Conservation (phyloP, 257 asterid genomes). For the Solanum tarapatanum region DNA sequence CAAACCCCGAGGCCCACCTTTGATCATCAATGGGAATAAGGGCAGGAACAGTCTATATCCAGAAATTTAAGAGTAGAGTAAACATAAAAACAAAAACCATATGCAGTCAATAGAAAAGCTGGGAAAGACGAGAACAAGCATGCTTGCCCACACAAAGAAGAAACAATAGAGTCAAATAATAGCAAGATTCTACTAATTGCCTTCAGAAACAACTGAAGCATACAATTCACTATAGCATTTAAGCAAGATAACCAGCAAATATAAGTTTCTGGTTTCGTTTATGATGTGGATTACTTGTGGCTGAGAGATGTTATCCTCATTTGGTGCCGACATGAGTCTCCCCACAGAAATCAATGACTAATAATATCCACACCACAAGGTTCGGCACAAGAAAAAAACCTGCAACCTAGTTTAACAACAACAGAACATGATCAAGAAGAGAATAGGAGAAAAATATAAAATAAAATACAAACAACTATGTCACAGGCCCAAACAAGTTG, state of each 20-base stretch:
- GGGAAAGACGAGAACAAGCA: neutral
- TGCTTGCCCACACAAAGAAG: neutral
- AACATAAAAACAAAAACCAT: neutral
- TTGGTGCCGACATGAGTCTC: conserved; percentile 31
- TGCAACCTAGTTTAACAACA: neutral
- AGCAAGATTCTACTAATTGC: neutral
- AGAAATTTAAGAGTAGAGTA: neutral
- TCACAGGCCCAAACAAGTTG: neutral
- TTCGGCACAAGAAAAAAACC: neutral
- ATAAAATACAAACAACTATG: neutral
- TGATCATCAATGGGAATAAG: neutral
- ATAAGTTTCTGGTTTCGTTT: neutral
- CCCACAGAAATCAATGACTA: neutral
- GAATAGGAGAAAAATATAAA: neutral
- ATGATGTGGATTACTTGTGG: conserved; percentile 35
- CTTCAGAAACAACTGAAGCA: neutral
- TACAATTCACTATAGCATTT: neutral
- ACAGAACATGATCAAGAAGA: neutral
- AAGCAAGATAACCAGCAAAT: neutral
- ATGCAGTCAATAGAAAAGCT: neutral
- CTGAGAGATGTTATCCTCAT: conserved; percentile 30
- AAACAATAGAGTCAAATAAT: neutral
- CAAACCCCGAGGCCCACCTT: neutral
- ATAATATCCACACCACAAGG: neutral
- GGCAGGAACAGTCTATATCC: neutral